A percentile compares a stretch with the other conserved stretches of the same genome.
Evolutionary conservation across 495 filamentous ascomycete species (phyloP).

Genomic region (Penicillium cosmopolitanum): DNA sequence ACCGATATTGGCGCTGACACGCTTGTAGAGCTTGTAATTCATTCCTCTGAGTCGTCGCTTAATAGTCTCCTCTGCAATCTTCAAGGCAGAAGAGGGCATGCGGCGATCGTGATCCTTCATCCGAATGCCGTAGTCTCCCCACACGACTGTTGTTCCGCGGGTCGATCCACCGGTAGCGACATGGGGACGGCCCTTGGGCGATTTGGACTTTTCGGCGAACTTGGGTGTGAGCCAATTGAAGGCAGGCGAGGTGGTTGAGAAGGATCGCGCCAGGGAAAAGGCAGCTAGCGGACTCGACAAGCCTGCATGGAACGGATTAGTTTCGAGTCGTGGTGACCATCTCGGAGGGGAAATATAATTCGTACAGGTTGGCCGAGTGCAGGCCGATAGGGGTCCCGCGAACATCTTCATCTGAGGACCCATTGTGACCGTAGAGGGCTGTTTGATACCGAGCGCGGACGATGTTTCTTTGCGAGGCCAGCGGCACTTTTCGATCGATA

Average conservation of each 20-base stretch:
- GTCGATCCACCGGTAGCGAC: conserved; percentile 88
- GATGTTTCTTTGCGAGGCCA: conserved; percentile 19
- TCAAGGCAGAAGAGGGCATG: conserved; percentile 83
- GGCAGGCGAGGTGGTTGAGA: conserved; percentile 69
- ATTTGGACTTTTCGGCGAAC: conserved; percentile 73
- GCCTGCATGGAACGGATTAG: conserved; percentile 35
- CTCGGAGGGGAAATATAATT: conserved; percentile 1
- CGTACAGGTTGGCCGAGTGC: conserved; percentile 43
- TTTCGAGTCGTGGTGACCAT: conserved; percentile 12
- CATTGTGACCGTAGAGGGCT: conserved; percentile 34
- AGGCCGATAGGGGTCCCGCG: conserved; percentile 41
- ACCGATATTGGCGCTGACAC: conserved; percentile 87
- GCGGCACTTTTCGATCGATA: conserved; percentile 39
- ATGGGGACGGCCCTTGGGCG: conserved; percentile 85
- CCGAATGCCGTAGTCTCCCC: conserved; percentile 95
- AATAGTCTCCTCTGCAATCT: conserved; percentile 90
- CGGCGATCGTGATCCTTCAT: conserved; percentile 92
- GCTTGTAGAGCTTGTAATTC: conserved; percentile 89
- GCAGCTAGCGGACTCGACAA: conserved; percentile 35
- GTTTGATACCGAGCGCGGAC: conserved; percentile 7
- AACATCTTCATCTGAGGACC: conserved; percentile 44
- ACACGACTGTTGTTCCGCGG: conserved; percentile 91
- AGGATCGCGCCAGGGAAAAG: conserved; percentile 57
- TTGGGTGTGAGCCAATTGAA: conserved; percentile 82
- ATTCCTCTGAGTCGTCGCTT: conserved; percentile 84